Evolutionary conservation across 352 stramenopile genomes (phyloP), one percentile per base, ranked within the genome.

Genomic region (Hyaloperonospora brassicae): DNA sequence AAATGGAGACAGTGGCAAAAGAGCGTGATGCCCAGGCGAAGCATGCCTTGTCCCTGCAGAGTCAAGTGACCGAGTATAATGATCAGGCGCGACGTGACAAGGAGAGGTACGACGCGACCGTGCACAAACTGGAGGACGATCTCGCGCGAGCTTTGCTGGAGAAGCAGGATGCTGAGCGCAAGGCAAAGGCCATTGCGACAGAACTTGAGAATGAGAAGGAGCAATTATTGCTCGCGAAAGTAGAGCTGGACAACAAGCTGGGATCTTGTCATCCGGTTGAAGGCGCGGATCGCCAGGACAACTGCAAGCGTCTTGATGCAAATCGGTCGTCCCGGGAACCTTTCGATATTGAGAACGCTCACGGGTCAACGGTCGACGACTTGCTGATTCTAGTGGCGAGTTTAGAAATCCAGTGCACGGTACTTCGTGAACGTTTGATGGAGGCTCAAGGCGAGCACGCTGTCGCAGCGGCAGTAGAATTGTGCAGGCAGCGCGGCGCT

Each of bases 341-440:
- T n/a, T n/a, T n/a, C n/a, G n/a, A n/a, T n/a, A n/a, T n/a, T n/a
- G n/a, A n/a, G n/a, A n/a, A n/a, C n/a, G n/a, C n/a, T n/a, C n/a
- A n/a, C 34, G 46, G 63, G 27, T 68, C 62, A 25, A 70, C 50
- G 21, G 0, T 85, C 11, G 66, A 85, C 12, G 78, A 88, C 25
- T 47, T 85, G 42, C 59, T 82, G 24, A 70, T 89, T 7, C 57
- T 89, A 17, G 59, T 86, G 9, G 76, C 79, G 46, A 87, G 79
- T 55, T 65, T 89, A 40, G 73, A 85, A 52, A 89, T 89, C 42
- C 73, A 87, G 46, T 89, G 79, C 51, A 66, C 64, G 8, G 62
- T 73, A 12, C 66, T 89, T 44, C 66, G 72, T 13, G 79, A 86
- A 25, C 70, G 41, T 13, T 58, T 89, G 23, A 65, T 73, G 36